These are phyloP conservation scores for Penicillium simplicissimum DNA, from an alignment of 495 filamentous ascomycete species.

Conservation along the genomic window DNA sequence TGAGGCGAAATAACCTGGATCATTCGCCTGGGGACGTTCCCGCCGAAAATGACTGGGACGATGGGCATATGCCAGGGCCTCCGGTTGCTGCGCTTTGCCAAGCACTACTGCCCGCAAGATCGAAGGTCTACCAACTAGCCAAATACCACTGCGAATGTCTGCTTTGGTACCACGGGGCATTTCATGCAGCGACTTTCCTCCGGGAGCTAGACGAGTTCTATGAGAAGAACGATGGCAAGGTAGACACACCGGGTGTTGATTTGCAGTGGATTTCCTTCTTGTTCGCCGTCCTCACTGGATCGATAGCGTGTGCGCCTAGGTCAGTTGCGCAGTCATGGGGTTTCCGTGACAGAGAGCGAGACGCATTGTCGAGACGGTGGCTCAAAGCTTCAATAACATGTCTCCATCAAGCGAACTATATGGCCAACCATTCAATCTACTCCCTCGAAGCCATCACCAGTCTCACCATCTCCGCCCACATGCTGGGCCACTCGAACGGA, in stretches of 20 bases:
- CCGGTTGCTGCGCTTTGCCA: slow-evolving; percentile 24
- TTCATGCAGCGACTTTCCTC: slow-evolving; percentile 34
- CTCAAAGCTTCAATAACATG: slow-evolving; percentile 36
- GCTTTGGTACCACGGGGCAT: slow-evolving; percentile 43
- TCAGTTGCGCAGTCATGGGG: slow-evolving; percentile 35
- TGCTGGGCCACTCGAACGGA: slow-evolving; percentile 42
- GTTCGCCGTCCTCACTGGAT: slow-evolving; percentile 41
- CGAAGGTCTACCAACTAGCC: slow-evolving; percentile 33
- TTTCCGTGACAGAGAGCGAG: slow-evolving; percentile 33
- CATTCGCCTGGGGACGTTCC: slow-evolving; percentile 27
- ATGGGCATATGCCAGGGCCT: slow-evolving; percentile 1
- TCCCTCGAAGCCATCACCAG: slow-evolving; percentile 41
- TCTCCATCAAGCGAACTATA: slow-evolving; percentile 40
- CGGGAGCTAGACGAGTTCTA: slow-evolving; percentile 35
- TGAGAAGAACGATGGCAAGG: slow-evolving; percentile 21
- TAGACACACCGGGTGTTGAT: slow-evolving; percentile 25
- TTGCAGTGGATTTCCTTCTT: slow-evolving; percentile 44
- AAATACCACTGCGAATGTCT: slow-evolving; percentile 41
- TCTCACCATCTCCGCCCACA: slow-evolving; percentile 43
- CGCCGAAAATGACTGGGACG: slow-evolving; percentile 22
- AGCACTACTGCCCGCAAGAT: slow-evolving; percentile 33
- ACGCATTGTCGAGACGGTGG: slow-evolving; percentile 36
- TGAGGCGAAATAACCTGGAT: slow-evolving; percentile 19
- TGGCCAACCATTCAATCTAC: slow-evolving; percentile 35
- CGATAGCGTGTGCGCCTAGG: slow-evolving; percentile 38